These are phyloP conservation scores for Amaranthus tricolor DNA, from an alignment of 179 eudicot species.

Conservation along the genomic window DNA sequence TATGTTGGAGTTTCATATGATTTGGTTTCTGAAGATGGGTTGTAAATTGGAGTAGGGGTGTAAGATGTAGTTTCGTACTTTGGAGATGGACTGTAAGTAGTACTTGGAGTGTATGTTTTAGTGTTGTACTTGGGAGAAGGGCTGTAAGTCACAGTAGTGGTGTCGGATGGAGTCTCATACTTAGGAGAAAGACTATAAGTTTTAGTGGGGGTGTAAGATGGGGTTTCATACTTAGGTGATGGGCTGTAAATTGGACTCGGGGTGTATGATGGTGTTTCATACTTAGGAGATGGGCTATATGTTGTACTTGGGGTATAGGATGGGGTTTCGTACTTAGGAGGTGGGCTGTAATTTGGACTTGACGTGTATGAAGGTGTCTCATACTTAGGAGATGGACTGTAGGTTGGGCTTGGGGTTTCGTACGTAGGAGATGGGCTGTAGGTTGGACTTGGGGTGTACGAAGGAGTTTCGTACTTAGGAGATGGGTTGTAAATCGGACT, in stretches of 20 bases:
- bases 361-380: constrained; percentile 12
- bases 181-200: not conserved
- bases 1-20: too few relatives aligned
- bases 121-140: constrained; percentile 1
- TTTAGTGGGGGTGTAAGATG: too few relatives aligned
- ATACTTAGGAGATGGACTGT: not conserved
- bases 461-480: not conserved
- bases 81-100: not conserved
- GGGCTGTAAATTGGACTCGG: not conserved
- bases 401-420: not conserved
- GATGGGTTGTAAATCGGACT: not conserved
- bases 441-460: not conserved
- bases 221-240: not conserved
- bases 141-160: not conserved
- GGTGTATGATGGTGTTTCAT: constrained; percentile 12
- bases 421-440: not conserved
- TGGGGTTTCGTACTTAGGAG: constrained; percentile 3
- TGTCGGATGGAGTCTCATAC: not conserved
- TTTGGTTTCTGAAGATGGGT: too few relatives aligned
- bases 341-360: not conserved
- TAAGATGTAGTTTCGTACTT: not conserved
- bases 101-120: too few relatives aligned
- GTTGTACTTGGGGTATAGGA: not conserved
- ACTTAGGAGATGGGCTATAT: not conserved
- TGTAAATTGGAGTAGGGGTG: too few relatives aligned